These are phyloP conservation scores for Rubia peregrina DNA, from an alignment of 305 asterid genomes.

Conservation along the genomic window DNA sequence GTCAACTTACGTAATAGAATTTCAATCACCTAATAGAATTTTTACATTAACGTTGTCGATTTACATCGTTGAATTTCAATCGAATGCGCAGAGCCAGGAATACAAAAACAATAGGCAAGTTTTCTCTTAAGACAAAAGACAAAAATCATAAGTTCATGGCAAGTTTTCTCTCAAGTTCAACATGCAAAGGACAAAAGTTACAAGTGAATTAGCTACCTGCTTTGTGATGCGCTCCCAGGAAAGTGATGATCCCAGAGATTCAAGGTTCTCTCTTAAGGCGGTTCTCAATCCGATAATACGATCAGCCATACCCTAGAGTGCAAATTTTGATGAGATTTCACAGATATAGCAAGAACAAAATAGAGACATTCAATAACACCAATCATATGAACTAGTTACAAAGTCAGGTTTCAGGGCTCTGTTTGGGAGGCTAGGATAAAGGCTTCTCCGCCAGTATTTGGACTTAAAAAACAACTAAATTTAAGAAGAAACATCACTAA, in stretches of 20 bases:
- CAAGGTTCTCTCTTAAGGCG: constrained; percentile 66
- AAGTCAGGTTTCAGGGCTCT: background rate
- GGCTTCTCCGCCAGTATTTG: background rate
- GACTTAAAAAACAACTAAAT: too few species aligned
- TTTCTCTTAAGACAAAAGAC: too few species aligned
- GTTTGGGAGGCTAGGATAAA: background rate
- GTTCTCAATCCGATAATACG: constrained; percentile 92
- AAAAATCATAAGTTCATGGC: too few species aligned
- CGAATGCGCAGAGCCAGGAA: too few species aligned
- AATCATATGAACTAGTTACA: background rate
- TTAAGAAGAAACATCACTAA: too few species aligned
- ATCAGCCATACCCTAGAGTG: constrained; percentile 87
- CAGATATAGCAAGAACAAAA: background rate
- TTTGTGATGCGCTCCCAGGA: constrained; percentile 96
- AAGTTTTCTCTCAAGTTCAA: background rate
- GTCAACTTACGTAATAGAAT: too few species aligned
- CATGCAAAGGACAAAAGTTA: background rate
- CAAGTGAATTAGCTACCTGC: constrained; percentile 43
- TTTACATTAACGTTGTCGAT: too few species aligned
- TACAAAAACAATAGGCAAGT: too few species aligned
- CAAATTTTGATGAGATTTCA: background rate
- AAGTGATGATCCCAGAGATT: constrained; percentile 76
- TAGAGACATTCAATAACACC: background rate
- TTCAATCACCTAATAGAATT: too few species aligned
- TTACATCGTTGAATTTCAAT: too few species aligned